Base-by-base conservation (phyloP, 2,329 filamentous ascomycete species). In the Alternaria infectoria region DNA sequence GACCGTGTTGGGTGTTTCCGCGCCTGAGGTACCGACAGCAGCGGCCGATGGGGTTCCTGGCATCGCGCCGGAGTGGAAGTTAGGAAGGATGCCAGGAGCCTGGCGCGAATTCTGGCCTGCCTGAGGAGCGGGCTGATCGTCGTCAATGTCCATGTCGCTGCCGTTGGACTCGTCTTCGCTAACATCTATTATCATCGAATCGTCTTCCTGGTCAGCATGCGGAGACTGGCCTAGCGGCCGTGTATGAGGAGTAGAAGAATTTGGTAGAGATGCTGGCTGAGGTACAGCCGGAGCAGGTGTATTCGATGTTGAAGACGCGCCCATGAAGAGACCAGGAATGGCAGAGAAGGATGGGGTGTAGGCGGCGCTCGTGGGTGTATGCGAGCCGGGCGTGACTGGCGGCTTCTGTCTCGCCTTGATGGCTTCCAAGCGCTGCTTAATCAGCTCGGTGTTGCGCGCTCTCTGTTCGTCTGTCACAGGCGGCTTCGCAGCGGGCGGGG, bases 361-460 rank as follows among this genome's bases (percentile, higher is more conserved):
- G 13, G 58, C 32, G 12, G 65, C 69, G 8, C 36, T 56, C 6
- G 50, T 58, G 19, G 66, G 52, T 15, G 57, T 58, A 10, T 43
- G 59, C 9, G 55, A 6, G 15, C 54, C 56, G 23, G 64, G 59
- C 9, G 66, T 17, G 3, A 54, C 49, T 26, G 49, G 60, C 36
- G 63, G 68, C 55, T 71, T 73, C 44, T 65, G 68, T 32, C 69
- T 66, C 13, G 74, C 73, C 59, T 72, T 75, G 47, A 79, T 65
- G n/a, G 90, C 90, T 63, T 93, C 92, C 74, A 97, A 90, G 69
- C 93, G 93, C 74, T 93, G 88, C 67, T 92, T 89, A 50, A 94
- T 85, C 30, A 93, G 81, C 62, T 92, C 92, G 64, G 92, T 97
- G 68, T 93, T 88, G 74, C 90, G 88, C 30, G 83, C 82, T 68